These are phyloP conservation scores for Ottelia alismoides DNA, from an alignment of 106 monocot species.

Conservation along the genomic window DNA sequence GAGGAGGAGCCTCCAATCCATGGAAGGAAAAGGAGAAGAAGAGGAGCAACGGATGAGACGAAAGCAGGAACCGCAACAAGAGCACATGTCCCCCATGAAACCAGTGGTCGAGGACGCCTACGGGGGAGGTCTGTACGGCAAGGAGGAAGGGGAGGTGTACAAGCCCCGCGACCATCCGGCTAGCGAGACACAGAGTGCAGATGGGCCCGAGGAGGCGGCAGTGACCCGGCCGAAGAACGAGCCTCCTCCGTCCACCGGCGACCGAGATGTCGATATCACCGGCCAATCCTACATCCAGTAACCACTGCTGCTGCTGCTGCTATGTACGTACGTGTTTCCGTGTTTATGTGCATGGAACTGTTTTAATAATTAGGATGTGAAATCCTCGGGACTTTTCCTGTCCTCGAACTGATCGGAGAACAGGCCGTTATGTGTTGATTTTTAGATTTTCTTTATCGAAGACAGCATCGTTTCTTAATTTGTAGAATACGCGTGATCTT, in stretches of 20 bases:
- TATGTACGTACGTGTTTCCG: too few species aligned
- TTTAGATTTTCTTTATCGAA: too few species aligned
- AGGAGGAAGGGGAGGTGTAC: constrained; percentile 15
- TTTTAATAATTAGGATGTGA: too few species aligned
- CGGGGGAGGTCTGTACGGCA: constrained; percentile 79
- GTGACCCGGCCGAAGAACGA: constrained; percentile 32
- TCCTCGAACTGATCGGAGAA: too few species aligned
- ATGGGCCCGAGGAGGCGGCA: constrained; percentile 28
- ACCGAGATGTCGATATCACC: constrained; percentile 70
- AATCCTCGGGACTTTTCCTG: too few species aligned
- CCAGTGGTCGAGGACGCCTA: constrained; percentile 76
- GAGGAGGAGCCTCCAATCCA: too few species aligned
- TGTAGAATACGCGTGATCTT: too few species aligned
- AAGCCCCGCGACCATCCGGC: constrained; percentile 23
- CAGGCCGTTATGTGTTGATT: too few species aligned
- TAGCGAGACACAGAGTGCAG: constrained; percentile 72
- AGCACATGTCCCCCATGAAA: constrained; percentile 45
- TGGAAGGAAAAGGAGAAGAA: constrained; percentile 1
- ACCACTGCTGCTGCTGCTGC: too few species aligned
- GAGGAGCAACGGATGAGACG: too few species aligned
- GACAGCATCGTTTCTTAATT: too few species aligned
- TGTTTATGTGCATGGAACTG: too few species aligned
- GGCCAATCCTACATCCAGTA: constrained; percentile 84
- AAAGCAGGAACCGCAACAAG: not conserved
- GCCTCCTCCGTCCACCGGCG: constrained; percentile 74